These are phyloP conservation scores for Neodidymelliopsis sp. DNA, from an alignment of 2,329 filamentous ascomycete genomes.

Conservation along the genomic window DNA sequence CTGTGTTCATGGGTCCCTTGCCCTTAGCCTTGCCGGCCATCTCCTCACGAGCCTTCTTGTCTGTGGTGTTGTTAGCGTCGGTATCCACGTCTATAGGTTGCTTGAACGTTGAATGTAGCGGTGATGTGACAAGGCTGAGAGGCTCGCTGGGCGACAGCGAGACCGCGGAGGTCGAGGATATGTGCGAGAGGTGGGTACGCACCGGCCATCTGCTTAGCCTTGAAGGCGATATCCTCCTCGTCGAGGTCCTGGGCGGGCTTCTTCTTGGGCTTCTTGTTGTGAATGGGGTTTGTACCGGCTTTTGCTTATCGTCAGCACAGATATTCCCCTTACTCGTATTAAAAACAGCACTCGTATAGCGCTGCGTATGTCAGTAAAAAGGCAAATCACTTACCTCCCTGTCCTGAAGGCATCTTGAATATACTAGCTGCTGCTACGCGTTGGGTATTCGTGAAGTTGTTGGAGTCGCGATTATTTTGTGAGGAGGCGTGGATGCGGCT, in stretches of 20 bases:
- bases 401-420: slow-evolving; percentile 58
- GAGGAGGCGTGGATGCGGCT: slow-evolving; percentile 24
- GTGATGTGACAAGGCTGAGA: slow-evolving; percentile 4
- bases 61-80: slow-evolving; percentile 34
- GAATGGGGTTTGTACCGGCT: slow-evolving; percentile 63
- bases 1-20: slow-evolving; percentile 88
- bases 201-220: slow-evolving; percentile 86
- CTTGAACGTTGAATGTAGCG: not conserved
- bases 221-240: slow-evolving; percentile 84
- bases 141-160: not conserved
- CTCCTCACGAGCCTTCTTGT: slow-evolving; percentile 69
- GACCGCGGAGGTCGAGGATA: not conserved
- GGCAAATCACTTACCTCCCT: slow-evolving; percentile 52
- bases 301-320: slow-evolving; percentile 43
- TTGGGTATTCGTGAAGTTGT: slow-evolving; percentile 8
- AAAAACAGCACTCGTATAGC: not conserved
- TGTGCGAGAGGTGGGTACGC: slow-evolving; percentile 47
- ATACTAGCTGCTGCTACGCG: slow-evolving; percentile 5
- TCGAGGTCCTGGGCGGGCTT: slow-evolving; percentile 76
- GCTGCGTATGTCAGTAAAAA: too few species aligned
- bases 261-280: slow-evolving; percentile 82
- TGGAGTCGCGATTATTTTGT: slow-evolving; percentile 20
- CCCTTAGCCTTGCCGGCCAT: slow-evolving; percentile 81
- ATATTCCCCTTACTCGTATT: slow-evolving; percentile 4
- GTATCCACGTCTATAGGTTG: not conserved